Conservation (phyloP, 768 basidiomycete species). For the Daedalea quercina region DNA sequence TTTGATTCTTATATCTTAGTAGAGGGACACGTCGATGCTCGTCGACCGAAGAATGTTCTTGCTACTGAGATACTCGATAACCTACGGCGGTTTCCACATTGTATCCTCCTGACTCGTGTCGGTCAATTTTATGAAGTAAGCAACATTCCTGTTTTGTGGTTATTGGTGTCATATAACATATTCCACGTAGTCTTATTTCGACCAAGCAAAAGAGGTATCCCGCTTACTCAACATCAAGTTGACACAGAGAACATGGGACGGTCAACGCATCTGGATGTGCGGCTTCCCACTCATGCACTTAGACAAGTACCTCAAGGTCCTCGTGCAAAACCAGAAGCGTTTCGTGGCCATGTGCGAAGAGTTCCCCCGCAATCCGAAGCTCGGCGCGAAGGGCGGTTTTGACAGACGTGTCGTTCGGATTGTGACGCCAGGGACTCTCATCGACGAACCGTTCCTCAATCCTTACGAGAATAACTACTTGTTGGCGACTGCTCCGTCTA, state of each 20-base stretch:
- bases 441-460: conserved; percentile 85
- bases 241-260: conserved; percentile 69
- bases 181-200: conserved; percentile 76
- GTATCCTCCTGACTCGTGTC: conserved; percentile 84
- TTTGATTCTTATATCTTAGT: too few relatives aligned
- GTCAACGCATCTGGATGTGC: conserved; percentile 69
- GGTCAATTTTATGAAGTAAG: conserved; percentile 91
- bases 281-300: conserved; percentile 86
- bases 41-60: conserved; percentile 40
- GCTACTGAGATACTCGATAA: conserved; percentile 69
- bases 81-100: conserved; percentile 73
- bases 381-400: conserved; percentile 52
- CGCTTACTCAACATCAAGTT: conserved; percentile 77
- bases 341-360: conserved; percentile 96
- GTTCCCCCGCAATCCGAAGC: conserved; percentile 45
- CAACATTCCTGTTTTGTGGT: conserved; percentile 64
- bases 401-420: conserved; percentile 81
- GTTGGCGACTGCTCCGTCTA: conserved; percentile 45
- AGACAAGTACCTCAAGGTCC: conserved; percentile 78
- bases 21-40: background rate
- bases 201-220: conserved; percentile 78
- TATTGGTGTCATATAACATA: background rate
- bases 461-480: conserved; percentile 88
- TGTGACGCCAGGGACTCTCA: conserved; percentile 90
- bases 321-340: conserved; percentile 76